Base-by-base conservation (phyloP, 228 moss, liverwort and hornwort genomes). In the Sphagnum magellanicum region DNA sequence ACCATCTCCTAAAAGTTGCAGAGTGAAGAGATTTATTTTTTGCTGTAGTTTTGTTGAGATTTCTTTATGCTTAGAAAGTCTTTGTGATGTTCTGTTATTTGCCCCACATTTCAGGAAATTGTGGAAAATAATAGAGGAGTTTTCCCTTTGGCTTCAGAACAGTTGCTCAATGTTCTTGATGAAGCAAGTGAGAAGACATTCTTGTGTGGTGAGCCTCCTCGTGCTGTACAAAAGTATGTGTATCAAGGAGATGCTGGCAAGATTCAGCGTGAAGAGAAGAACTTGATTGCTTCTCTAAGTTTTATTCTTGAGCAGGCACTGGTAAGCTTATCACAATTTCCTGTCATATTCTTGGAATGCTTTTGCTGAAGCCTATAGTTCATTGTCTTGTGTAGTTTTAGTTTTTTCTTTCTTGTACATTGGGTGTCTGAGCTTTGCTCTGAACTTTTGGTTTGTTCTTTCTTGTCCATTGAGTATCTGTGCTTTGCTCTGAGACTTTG, bases 141-240 rank as follows among this genome's bases (percentile, higher is more conserved):
- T 4, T 59, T 70, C 63, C 69, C 73, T 16, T 70, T 90, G 14
- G 63, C 77, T 4, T 85, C 88, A 8, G 61, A 85, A 65, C 69
- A 77, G 70, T 74, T 97, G n/a, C 68, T 97, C 32, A 77, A 70
- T 57, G 76, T 84, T 63, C 52, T 97, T 8, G 90, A 97, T 71
- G 89, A 93, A 76, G 88, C 90, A 0, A 97, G 88, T 65, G 93
- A 97, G 81, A 91, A 46, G 63, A 91, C 89, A 0, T 93, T 90
- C 5, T 77, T 97, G 65, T 86, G 67, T 63, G 87, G 79, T 51
- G 84, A 77, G 62, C 77, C 79, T 16, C 75, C 82, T 61, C 66
- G 53, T 48, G 60, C 71, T 11, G 75, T 73, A 47, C 82, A 83
- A 51, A 78, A 74, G 11, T 74, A 78, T 72, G 74, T 81, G 8